Conservation (phyloP, 495 filamentous ascomycete species). For the Pseudevernia furfuracea region DNA sequence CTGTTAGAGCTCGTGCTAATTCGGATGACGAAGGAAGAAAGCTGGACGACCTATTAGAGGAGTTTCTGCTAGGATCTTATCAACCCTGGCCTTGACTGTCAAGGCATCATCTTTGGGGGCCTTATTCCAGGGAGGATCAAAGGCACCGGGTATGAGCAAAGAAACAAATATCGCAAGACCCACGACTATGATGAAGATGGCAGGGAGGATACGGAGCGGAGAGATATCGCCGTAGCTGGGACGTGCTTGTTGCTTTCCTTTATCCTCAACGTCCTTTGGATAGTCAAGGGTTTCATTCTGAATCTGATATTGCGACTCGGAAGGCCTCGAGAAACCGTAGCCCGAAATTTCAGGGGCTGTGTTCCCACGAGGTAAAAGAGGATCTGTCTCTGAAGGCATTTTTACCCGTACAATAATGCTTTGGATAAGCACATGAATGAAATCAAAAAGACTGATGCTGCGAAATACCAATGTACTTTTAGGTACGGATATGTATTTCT, state of each 20-base stretch:
- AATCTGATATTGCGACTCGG: conserved; percentile 1
- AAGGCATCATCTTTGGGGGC: conserved; percentile 25
- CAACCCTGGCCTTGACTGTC: conserved; percentile 57
- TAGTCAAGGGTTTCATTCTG: conserved; percentile 12
- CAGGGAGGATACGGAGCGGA: conserved; percentile 15
- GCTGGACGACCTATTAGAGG: conserved; percentile 64
- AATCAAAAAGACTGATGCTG: neutral
- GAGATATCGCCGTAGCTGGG: conserved; percentile 4
- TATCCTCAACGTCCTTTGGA: conserved; percentile 14
- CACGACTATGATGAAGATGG: conserved; percentile 20
- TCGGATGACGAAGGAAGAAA: conserved; percentile 3
- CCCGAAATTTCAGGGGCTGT: conserved; percentile 25
- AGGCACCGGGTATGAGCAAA: conserved; percentile 14
- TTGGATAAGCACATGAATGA: neutral
- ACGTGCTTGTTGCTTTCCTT: conserved; percentile 7
- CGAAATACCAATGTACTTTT: too few relatives aligned
- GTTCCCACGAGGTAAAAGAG: conserved; percentile 21
- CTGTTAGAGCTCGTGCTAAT: conserved; percentile 17
- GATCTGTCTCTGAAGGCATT: conserved; percentile 24
- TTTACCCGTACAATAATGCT: neutral
- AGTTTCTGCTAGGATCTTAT: conserved; percentile 59
- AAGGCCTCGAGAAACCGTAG: conserved; percentile 19
- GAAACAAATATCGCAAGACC: conserved; percentile 20
- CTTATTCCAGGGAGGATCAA: conserved; percentile 17
- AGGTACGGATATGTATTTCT: too few relatives aligned